phyloP scores from a whole-genome alignment of 371 early-diverging fungal genomes.

The Actinomortierella wolfii region DNA sequence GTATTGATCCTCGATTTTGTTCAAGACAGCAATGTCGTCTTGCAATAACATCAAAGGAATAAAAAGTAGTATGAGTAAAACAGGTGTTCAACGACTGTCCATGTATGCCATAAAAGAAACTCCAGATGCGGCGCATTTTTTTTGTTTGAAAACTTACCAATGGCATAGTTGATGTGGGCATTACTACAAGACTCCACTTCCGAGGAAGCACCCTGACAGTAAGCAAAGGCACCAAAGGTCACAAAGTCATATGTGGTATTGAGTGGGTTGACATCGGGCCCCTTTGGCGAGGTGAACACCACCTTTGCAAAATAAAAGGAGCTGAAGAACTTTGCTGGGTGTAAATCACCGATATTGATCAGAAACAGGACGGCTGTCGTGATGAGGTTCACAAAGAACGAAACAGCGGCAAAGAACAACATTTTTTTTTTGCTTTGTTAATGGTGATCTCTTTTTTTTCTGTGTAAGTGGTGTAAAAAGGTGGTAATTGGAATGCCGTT shows the following conservation, averaged over 20 bases:
- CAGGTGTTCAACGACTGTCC: too few species aligned
- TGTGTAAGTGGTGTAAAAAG: too few species aligned
- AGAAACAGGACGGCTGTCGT: constrained; percentile 20
- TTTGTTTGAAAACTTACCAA: too few species aligned
- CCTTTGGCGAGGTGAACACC: not conserved
- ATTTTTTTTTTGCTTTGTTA: not conserved
- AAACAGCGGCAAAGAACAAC: constrained; percentile 24
- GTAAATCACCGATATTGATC: constrained; percentile 27
- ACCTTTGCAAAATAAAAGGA: constrained; percentile 33
- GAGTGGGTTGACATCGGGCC: not conserved
- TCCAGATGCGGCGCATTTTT: too few species aligned
- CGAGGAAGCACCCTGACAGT: too few species aligned
- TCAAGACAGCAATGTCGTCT: constrained; percentile 16
- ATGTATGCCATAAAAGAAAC: too few species aligned
- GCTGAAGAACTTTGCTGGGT: constrained; percentile 16
- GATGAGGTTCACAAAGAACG: constrained; percentile 26
- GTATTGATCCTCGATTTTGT: constrained; percentile 17
- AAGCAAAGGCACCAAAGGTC: not conserved
- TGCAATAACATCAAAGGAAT: not conserved
- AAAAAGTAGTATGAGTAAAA: not conserved
- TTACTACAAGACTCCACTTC: too few species aligned
- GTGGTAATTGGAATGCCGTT: too few species aligned
- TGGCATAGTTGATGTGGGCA: too few species aligned
- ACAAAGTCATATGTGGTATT: not conserved
- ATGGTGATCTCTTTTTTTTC: too few species aligned